phyloP scores from a whole-genome alignment of 164 flowering plant genomes.

The Chimonanthus salicifolius region DNA sequence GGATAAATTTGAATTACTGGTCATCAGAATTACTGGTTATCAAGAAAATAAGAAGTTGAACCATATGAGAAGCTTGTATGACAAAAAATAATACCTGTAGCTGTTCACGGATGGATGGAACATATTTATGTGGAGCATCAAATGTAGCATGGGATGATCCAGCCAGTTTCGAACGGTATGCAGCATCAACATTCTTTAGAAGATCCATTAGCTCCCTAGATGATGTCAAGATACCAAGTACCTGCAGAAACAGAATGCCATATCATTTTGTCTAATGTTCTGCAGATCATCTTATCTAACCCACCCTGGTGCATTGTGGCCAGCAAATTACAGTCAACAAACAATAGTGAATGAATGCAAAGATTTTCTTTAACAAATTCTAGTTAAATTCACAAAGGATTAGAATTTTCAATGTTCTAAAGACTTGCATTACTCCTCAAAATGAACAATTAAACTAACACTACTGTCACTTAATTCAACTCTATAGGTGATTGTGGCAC shows the following conservation, averaged over 20 bases:
- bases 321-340: not conserved
- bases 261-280: not conserved
- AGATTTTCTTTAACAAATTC: not conserved
- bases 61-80: not conserved
- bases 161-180: constrained; percentile 49
- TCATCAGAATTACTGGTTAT: not conserved
- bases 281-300: too few species aligned
- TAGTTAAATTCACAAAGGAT: not conserved
- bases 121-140: constrained; percentile 38
- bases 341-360: not conserved
- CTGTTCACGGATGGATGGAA: constrained; percentile 63
- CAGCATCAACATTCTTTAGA: constrained; percentile 53
- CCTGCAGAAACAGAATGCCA: constrained; percentile 30
- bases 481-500: not conserved
- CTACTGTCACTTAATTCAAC: not conserved
- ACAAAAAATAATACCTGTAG: constrained; percentile 43
- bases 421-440: not conserved
- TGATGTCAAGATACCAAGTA: constrained; percentile 52
- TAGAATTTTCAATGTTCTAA: not conserved
- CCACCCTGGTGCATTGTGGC: not conserved
- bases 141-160: constrained; percentile 36
- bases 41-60: not conserved
- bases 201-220: constrained; percentile 60
- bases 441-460: not conserved
- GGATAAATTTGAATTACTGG: not conserved